Percentiles rank a stretch among this genome's conserved stretches.
These are phyloP conservation scores for Rubia tinctorum DNA, from an alignment of 305 asterid genomes.

Conservation along the genomic window DNA sequence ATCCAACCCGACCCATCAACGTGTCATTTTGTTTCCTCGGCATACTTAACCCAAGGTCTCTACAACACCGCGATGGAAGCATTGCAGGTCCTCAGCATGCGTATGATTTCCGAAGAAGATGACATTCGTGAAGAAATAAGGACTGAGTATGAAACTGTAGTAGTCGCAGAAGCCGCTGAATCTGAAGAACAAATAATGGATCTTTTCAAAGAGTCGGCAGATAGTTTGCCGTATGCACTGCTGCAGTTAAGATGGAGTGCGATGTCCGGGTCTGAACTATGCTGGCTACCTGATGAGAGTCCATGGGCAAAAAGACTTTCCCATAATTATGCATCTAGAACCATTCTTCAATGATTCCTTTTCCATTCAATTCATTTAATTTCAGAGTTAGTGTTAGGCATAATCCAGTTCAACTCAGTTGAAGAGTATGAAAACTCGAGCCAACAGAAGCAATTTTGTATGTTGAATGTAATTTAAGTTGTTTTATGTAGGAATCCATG, in stretches of 20 bases:
- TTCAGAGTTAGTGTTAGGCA: background rate
- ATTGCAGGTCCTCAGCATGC: slow-evolving; percentile 68
- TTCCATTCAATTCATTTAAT: background rate
- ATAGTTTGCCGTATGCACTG: slow-evolving; percentile 49
- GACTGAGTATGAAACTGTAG: slow-evolving; percentile 45
- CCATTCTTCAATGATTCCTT: background rate
- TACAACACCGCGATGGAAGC: slow-evolving; percentile 83
- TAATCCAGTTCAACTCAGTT: background rate
- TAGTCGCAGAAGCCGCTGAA: slow-evolving; percentile 44
- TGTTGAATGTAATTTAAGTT: background rate
- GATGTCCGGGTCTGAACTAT: slow-evolving; percentile 37
- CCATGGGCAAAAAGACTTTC: slow-evolving; percentile 72
- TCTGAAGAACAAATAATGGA: slow-evolving; percentile 44
- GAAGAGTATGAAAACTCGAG: background rate
- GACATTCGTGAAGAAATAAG: slow-evolving; percentile 39
- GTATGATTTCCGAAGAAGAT: slow-evolving; percentile 66
- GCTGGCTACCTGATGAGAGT: slow-evolving; percentile 64
- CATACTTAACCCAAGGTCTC: slow-evolving; percentile 52
- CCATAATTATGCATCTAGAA: slow-evolving; percentile 30
- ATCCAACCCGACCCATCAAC: slow-evolving; percentile 80
- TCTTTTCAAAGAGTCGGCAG: slow-evolving; percentile 42
- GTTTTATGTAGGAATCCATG: background rate
- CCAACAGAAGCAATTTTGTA: background rate
- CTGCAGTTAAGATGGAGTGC: slow-evolving; percentile 81
- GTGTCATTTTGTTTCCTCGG: slow-evolving; percentile 60